Evolutionary conservation across 2,329 filamentous ascomycete species (phyloP), one percentile per base, ranked within the genome.

Genomic region (Epicoccum sorghinum): DNA sequence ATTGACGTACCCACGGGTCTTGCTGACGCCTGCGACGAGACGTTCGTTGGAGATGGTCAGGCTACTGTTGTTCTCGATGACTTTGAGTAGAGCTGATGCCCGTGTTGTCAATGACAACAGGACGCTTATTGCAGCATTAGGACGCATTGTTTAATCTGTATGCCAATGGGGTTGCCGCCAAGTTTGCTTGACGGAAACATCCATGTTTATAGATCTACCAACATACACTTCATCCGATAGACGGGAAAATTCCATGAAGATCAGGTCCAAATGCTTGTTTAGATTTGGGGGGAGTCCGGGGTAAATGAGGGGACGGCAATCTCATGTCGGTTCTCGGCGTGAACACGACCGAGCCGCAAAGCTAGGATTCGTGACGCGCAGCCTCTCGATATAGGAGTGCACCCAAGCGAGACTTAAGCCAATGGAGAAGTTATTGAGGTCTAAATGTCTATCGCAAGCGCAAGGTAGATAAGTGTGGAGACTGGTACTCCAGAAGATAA

Each of bases 41-140:
- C 79, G 75, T 38, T 78, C 74, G 55, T 82, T 83, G 36, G 69
- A 60, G 8, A 82, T 69, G 0, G 72, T 72, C n/a, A 79, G 49
- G 30, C 62, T 63, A 12, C 37, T 61, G 30, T 54, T 62, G 24
- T 55, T 61, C 42, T 68, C 57, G 8, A 58, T 58, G 22, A 58
- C 59, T 27, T 58, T 58, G 18, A 67, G 47, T 9, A 62, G 46
- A 9, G 62, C 64, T 46, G 50, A 59, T 41, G 60, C 42, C 41
- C 39, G 41, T 5, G 57, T 44, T 43, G 50, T 39, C n/a, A 49
- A 50, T 3, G 62, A 46, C n/a, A 65, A 47, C 30, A 66, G 42
- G 22, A 48, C 43, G 32, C 42, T 54, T 1, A 53, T 38, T 8
- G 44, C 33, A 50, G 52, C 33, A 33, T 36, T 42, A 14, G 39